Base-by-base conservation (phyloP, 805 yeast species). In the Metschnikowia sp. region DNA sequence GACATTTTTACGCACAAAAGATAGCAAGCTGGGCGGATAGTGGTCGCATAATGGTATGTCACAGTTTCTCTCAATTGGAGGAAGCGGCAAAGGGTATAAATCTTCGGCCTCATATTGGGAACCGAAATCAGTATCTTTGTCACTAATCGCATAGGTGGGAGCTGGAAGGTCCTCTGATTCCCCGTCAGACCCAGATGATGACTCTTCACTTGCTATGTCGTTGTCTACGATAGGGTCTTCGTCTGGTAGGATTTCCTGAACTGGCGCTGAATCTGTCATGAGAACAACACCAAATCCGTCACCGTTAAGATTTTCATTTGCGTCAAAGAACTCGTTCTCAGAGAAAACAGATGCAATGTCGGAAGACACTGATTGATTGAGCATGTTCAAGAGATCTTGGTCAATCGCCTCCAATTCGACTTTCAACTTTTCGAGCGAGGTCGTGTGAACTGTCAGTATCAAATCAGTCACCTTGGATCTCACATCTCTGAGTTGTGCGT, bases 1-100 rank as follows among this genome's bases (percentile, higher is more conserved):
- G 10, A 92, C 94, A 56, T 89, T 90, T 64, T 91, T 91, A 48
- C 96, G 77, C 42, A 94, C 74, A 57, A 90, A 81, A 1, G 88
- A 78, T 46, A 92, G 70, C 32, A 92, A 65, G 52, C 94, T 85
- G 10, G 97, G 97, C 3, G 98, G 98, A 0, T 81, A 69, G 32
- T 82, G 76, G 0, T 69, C 72, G 44, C 88, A 77, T n/a, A 71
- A 70, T 3, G 74, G 76, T 12, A 91, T 74, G 49, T 80, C 86
- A 28, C 65, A 63, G 49, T 90, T 76, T 50, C 96, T 77, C 28
- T 63, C 56, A 4, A 84, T 70, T 0, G 65, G 61, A 0, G 61
- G 60, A 1, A 61, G 63, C 0, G 91, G 87, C 40, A 91, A 72
- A 1, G 97, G 97, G 53, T 77, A 83, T n/a, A 88, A 65, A 38